These are phyloP conservation scores for Backusella tarrabulga DNA, from an alignment of 192 early-diverging fungal genomes.

Conservation along the genomic window DNA sequence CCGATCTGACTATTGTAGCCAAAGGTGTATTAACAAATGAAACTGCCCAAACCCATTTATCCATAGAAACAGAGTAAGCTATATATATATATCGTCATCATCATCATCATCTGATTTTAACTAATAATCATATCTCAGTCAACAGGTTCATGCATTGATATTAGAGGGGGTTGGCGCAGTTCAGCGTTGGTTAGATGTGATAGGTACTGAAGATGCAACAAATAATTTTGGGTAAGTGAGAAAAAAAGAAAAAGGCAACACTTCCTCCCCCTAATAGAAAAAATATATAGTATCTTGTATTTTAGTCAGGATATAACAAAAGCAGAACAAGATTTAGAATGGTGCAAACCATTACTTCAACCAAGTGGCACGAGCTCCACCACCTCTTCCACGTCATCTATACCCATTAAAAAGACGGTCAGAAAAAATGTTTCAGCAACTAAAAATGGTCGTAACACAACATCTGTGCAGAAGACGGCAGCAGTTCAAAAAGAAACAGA, in stretches of 20 bases:
- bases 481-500: not conserved
- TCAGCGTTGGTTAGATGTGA: not conserved
- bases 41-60: not conserved
- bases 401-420: conserved; percentile 3
- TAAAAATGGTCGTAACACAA: not conserved
- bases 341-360: not conserved
- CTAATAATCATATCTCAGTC: not conserved
- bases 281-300: not conserved
- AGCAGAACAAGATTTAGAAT: conserved; percentile 1
- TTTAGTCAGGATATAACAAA: not conserved
- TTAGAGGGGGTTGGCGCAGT: conserved; percentile 15
- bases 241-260: not conserved
- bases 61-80: not conserved
- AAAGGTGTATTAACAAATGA: not conserved
- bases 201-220: not conserved
- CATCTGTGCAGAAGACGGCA: not conserved
- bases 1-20: not conserved
- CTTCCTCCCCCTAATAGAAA: not conserved
- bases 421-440: not conserved
- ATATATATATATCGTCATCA: not conserved
- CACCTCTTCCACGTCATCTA: not conserved
- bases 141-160: conserved; percentile 2
- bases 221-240: not conserved
- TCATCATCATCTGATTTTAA: too few relatives aligned
- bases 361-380: not conserved